These are phyloP conservation scores for Ricinus communis DNA, from an alignment of 345 rosid species.

Conservation along the genomic window DNA sequence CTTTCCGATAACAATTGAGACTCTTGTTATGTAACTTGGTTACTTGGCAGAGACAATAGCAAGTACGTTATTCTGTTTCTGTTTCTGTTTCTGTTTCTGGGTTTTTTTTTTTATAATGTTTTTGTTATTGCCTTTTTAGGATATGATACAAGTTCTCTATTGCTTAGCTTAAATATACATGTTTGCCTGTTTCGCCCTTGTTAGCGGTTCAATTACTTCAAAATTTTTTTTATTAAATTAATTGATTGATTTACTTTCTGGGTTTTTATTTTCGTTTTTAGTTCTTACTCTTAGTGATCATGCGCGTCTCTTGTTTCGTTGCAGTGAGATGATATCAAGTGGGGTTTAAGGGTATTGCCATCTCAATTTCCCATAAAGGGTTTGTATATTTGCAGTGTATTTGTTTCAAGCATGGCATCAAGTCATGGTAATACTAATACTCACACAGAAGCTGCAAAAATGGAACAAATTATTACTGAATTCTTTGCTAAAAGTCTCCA, in stretches of 20 bases:
- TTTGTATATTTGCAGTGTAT: slow-evolving; percentile 8
- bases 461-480: slow-evolving; percentile 87
- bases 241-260: not conserved
- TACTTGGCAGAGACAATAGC: too few species aligned
- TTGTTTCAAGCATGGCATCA: slow-evolving; percentile 45
- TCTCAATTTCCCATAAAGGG: slow-evolving; percentile 23
- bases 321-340: slow-evolving; percentile 24
- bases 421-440: slow-evolving; percentile 35
- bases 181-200: not conserved
- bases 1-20: too few species aligned
- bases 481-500: slow-evolving; percentile 88
- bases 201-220: not conserved
- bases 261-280: not conserved
- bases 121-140: too few species aligned
- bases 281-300: slow-evolving; percentile 3
- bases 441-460: slow-evolving; percentile 64
- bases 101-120: too few species aligned
- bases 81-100: too few species aligned
- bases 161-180: not conserved
- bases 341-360: slow-evolving; percentile 11
- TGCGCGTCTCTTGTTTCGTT: slow-evolving; percentile 17
- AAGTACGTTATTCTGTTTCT: too few species aligned
- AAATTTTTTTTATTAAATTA: not conserved
- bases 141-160: too few species aligned
- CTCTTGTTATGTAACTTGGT: too few species aligned